These are phyloP conservation scores for Yamadazyma sp. DNA, from an alignment of 1,139 yeast species.

Conservation along the genomic window DNA sequence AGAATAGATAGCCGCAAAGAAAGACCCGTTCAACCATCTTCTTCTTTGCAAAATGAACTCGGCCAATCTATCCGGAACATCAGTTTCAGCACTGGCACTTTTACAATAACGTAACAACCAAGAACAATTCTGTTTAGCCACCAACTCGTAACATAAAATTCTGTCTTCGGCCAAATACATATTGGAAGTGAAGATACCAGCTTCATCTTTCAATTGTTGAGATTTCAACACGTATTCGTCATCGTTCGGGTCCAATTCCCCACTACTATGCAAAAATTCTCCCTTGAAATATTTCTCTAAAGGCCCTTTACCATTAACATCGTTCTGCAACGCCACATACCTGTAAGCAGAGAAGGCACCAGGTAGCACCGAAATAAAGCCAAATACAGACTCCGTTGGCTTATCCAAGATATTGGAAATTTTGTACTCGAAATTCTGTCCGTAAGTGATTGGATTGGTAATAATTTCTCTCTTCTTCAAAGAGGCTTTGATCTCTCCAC, in stretches of 20 bases:
- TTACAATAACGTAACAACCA: conserved; percentile 50
- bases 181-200: conserved; percentile 51
- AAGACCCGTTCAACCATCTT: conserved; percentile 54
- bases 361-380: conserved; percentile 48
- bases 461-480: conserved; percentile 40
- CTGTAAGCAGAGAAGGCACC: conserved; percentile 51
- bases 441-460: conserved; percentile 48
- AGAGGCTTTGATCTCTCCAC: conserved; percentile 51
- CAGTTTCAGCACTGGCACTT: conserved; percentile 49
- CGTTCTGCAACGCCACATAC: conserved; percentile 42
- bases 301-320: conserved; percentile 45
- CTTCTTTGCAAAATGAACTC: conserved; percentile 50
- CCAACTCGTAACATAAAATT: conserved; percentile 49
- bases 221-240: conserved; percentile 45
- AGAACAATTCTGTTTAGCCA: conserved; percentile 44
- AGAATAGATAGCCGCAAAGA: conserved; percentile 49
- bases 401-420: conserved; percentile 47
- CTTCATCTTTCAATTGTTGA: conserved; percentile 42
- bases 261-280: conserved; percentile 47
- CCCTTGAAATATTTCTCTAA: conserved; percentile 51
- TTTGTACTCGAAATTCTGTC: conserved; percentile 49
- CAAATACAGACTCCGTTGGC: conserved; percentile 48
- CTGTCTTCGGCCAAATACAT: conserved; percentile 55
- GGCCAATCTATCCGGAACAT: conserved; percentile 48
- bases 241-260: conserved; percentile 47